Evolutionary conservation across 1,284 basidiomycete species (phyloP).

Genomic region (Sanghuangporus weigelae): DNA sequence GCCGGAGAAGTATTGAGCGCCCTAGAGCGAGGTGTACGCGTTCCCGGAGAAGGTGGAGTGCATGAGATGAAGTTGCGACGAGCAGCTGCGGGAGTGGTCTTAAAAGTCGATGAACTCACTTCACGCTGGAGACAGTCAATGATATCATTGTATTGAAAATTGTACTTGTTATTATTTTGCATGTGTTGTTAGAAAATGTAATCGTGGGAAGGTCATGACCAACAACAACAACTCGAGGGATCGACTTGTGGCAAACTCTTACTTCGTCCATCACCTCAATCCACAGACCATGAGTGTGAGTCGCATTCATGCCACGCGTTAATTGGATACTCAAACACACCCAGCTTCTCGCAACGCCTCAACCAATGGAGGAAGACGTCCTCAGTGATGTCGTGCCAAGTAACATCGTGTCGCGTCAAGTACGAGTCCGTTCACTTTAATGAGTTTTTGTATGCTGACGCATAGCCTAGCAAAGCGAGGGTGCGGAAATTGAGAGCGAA

Average conservation of each 20-base stretch:
- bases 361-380: slow-evolving; percentile 61
- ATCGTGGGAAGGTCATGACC: neutral
- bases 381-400: slow-evolving; percentile 77
- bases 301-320: neutral
- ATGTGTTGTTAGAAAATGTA: neutral
- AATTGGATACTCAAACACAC: neutral
- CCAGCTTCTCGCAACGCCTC: slow-evolving; percentile 13
- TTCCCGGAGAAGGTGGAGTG: slow-evolving; percentile 61
- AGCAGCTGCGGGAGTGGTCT: slow-evolving; percentile 72
- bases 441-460: slow-evolving; percentile 13
- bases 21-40: slow-evolving; percentile 60
- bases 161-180: neutral
- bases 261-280: neutral
- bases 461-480: slow-evolving; percentile 56
- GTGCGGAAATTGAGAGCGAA: slow-evolving; percentile 61
- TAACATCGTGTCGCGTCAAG: slow-evolving; percentile 79
- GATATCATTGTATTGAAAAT: slow-evolving; percentile 28
- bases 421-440: slow-evolving; percentile 24
- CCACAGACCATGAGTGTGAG: slow-evolving; percentile 4
- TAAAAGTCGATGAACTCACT: slow-evolving; percentile 75
- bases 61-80: slow-evolving; percentile 56
- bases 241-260: slow-evolving; percentile 3
- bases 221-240: neutral
- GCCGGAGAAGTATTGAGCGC: slow-evolving; percentile 61
- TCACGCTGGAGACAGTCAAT: slow-evolving; percentile 75